Evolutionary conservation across 306 rosid species (phyloP), one percentile per base, ranked within the genome.

Genomic region (Luffa aegyptiaca): DNA sequence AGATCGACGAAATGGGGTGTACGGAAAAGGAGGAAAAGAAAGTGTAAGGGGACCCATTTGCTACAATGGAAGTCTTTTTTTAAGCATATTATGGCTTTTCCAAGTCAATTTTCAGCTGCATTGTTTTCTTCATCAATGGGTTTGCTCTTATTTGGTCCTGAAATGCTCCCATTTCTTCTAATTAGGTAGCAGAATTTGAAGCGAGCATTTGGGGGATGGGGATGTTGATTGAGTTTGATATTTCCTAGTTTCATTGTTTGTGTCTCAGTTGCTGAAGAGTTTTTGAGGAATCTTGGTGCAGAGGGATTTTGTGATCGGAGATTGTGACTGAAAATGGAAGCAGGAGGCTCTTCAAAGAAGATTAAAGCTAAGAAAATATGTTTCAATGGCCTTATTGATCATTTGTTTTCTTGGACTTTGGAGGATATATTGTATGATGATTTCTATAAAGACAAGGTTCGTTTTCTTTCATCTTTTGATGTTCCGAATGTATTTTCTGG

Each of bases 381-480:
- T 74, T 74, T 49, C 78, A 74, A 74, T 74, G 56, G 62, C 45
- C 82, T 88, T 17, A 37, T 48, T 0, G 63, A 85, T 62, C 76
- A 63, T 13, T 37, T 90, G 9, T 80, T 90, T 81, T 86, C 92
- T 21, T 90, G 90, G 94, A 80, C 89, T 33, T 81, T 90, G 7
- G 74, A 85, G 45, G 87, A 90, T 56, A 79, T 88, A 62, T 49
- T 83, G 35, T 71, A 85, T 48, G 58, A 88, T 26, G 80, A 86
- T 17, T 84, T 90, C 6, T 88, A 81, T 79, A 59, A 55, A 21
- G 42, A 80, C 63, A 33, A 84, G 91, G 93, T 90, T 49, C 31
- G 1, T 56, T 14, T 41, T 76, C 45, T 31, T 49, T 49, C 6
- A 59, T 82, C 68, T 3, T 81, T 44, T 44, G n/a, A 46, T 69